phyloP scores from a whole-genome alignment of 1,139 yeast species.

The Yarrowia galli region DNA sequence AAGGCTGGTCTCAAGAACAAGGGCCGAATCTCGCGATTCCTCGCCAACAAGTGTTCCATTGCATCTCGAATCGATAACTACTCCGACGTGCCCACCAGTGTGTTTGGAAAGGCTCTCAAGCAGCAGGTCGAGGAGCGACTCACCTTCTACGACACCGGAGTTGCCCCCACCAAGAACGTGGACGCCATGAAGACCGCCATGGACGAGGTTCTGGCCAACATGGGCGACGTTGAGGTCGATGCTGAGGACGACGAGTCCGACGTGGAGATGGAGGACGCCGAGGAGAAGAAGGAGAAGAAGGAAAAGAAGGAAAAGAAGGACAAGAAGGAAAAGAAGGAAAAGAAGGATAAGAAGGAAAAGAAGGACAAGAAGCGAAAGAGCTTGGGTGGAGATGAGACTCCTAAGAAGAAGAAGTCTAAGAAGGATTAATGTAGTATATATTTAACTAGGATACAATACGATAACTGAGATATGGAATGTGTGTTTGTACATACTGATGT shows the following conservation, averaged over 20 bases:
- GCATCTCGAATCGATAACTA: slow-evolving; percentile 98
- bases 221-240: slow-evolving; percentile 53
- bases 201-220: slow-evolving; percentile 62
- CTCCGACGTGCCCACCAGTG: slow-evolving; percentile 62
- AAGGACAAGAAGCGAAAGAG: slow-evolving; percentile 46
- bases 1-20: slow-evolving; percentile 96
- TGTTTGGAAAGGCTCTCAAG: slow-evolving; percentile 89
- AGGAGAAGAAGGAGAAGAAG: slow-evolving; percentile 53
- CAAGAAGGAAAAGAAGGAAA: slow-evolving; percentile 54
- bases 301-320: slow-evolving; percentile 63
- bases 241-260: slow-evolving; percentile 57
- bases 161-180: slow-evolving; percentile 93
- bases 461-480: too few relatives aligned
- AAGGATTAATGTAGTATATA: slow-evolving; percentile 42
- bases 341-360: slow-evolving; percentile 48
- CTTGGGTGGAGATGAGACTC: slow-evolving; percentile 52
- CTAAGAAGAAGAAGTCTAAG: slow-evolving; percentile 51
- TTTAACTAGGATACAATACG: slow-evolving; percentile 13
- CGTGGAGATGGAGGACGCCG: slow-evolving; percentile 55
- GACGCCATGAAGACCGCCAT: slow-evolving; percentile 94
- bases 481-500: too few relatives aligned
- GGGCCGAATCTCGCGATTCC: slow-evolving; percentile 98
- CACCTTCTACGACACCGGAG: slow-evolving; percentile 94
- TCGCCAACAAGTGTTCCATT: slow-evolving; percentile 98
- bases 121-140: slow-evolving; percentile 98